Conservation (phyloP, 805 yeast species). For the Candida broadrunensis region DNA sequence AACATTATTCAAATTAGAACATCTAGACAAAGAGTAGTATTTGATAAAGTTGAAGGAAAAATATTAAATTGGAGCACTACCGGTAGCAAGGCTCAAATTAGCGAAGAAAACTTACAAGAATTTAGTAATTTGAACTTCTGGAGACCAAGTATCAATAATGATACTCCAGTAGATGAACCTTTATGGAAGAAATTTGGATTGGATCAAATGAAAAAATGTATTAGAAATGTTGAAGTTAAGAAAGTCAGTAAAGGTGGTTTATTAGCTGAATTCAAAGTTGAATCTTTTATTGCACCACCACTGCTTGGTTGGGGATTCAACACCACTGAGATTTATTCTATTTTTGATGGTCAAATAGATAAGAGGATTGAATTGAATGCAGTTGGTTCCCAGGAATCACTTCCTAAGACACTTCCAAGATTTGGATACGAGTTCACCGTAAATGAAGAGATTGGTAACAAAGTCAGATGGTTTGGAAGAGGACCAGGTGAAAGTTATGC, state of each 20-base stretch:
- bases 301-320: constrained; percentile 22
- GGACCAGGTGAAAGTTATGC: constrained; percentile 34
- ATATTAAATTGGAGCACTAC: constrained; percentile 7
- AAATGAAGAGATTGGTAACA: constrained; percentile 11
- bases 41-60: constrained; percentile 10
- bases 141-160: constrained; percentile 30
- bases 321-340: constrained; percentile 6
- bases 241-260: background rate
- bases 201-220: constrained; percentile 12
- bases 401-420: constrained; percentile 26
- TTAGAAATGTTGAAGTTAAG: constrained; percentile 3
- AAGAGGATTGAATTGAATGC: constrained; percentile 6
- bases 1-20: background rate
- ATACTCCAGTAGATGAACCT: constrained; percentile 13
- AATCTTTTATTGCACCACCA: constrained; percentile 17
- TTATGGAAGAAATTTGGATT: constrained; percentile 25
- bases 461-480: constrained; percentile 28
- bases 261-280: constrained; percentile 9
- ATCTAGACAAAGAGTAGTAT: background rate
- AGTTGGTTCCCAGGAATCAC: constrained; percentile 1
- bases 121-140: constrained; percentile 17
- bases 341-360: constrained; percentile 5
- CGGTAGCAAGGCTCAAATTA: background rate
- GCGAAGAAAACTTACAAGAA: background rate
- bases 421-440: constrained; percentile 27